Evolutionary conservation across 177 flowering plant genomes (phyloP).

Genomic region (Vitis hybrid): DNA sequence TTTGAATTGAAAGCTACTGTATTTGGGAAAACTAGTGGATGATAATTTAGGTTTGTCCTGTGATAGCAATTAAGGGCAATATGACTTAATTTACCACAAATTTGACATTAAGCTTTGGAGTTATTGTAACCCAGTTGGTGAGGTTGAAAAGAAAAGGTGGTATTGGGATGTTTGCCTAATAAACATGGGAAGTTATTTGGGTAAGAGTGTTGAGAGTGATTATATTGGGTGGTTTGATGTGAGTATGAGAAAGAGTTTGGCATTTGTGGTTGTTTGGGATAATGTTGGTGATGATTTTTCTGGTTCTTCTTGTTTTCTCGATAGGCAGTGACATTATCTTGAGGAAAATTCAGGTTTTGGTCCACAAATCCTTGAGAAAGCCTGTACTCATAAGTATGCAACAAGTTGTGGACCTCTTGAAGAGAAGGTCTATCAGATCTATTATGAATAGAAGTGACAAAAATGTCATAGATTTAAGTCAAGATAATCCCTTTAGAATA

Average conservation of each 20-base stretch:
- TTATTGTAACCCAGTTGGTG: rapidly evolving
- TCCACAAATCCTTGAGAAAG: neutral
- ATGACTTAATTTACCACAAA: neutral
- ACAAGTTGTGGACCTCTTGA: neutral
- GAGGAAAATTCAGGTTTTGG: neutral
- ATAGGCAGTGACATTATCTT: neutral
- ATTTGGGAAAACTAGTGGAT: neutral
- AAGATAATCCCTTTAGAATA: neutral
- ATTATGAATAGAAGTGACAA: neutral
- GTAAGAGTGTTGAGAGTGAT: too few relatives aligned
- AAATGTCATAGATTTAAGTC: neutral
- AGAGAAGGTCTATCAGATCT: neutral
- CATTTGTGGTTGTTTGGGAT: too few relatives aligned
- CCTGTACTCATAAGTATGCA: neutral
- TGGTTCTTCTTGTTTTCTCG: neutral
- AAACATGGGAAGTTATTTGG: too few relatives aligned
- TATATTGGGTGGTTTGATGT: too few relatives aligned
- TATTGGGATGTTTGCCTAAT: neutral
- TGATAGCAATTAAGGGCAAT: neutral
- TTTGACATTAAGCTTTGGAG: neutral
- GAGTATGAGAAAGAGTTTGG: too few relatives aligned
- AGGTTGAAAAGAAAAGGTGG: neutral
- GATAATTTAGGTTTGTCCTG: neutral
- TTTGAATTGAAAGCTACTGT: neutral
- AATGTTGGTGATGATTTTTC: too few relatives aligned